phyloP scores from a whole-genome alignment of 2,329 filamentous ascomycete genomes.

The Amesomyces nigricolor region DNA sequence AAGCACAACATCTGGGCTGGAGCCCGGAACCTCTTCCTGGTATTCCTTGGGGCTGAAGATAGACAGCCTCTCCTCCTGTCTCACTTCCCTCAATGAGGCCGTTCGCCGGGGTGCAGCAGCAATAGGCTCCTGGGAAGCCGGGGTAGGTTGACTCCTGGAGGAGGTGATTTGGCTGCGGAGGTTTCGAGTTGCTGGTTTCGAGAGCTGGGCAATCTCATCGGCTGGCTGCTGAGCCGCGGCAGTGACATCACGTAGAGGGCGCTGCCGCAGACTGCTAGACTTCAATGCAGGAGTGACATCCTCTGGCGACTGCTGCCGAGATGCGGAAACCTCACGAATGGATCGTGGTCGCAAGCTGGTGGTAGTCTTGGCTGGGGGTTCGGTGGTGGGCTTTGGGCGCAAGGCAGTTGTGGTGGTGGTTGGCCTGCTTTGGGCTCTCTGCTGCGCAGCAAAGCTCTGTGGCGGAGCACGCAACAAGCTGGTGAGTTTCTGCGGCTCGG shows the following conservation, averaged over 20 bases:
- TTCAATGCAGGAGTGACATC: constrained; percentile 1
- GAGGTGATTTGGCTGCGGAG: constrained; percentile 22
- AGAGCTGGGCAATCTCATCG: constrained; percentile 14
- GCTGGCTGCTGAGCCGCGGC: constrained; percentile 14
- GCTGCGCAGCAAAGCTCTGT: constrained; percentile 63
- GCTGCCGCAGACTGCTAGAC: constrained; percentile 12
- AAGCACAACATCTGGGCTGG: constrained; percentile 53
- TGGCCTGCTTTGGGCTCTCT: constrained; percentile 52
- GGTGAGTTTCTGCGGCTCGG: constrained; percentile 30
- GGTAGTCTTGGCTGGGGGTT: constrained; percentile 28
- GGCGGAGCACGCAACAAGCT: constrained; percentile 49
- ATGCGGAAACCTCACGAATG: constrained; percentile 20
- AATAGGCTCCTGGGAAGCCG: constrained; percentile 14
- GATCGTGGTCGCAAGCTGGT: background rate
- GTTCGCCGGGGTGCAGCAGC: constrained; percentile 21
- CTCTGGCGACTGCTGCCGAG: constrained; percentile 14
- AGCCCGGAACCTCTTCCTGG: constrained; percentile 45
- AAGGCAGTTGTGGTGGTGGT: constrained; percentile 26
- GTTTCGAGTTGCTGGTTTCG: constrained; percentile 17
- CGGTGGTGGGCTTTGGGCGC: constrained; percentile 31
- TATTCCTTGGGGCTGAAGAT: constrained; percentile 53
- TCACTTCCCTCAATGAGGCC: constrained; percentile 11
- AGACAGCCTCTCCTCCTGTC: constrained; percentile 36
- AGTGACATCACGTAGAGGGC: constrained; percentile 20
- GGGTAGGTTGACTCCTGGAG: constrained; percentile 8